Percentiles rank a stretch among this genome's conserved stretches.
phyloP scores from a whole-genome alignment of 2,329 filamentous ascomycete genomes.

The Diaporthe vaccinii region DNA sequence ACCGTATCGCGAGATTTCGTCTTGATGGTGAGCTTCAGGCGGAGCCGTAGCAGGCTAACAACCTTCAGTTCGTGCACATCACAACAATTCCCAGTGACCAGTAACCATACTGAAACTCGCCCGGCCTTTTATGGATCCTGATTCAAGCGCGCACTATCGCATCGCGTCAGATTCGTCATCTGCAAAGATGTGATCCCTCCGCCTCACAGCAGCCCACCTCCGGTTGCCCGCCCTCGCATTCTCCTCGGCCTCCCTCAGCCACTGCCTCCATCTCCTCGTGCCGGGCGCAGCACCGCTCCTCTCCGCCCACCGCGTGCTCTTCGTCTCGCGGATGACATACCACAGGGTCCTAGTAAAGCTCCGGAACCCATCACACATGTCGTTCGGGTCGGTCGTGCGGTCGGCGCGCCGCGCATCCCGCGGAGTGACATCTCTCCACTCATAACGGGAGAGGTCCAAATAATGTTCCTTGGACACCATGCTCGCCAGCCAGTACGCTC shows the following conservation, averaged over 20 bases:
- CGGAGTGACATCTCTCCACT: constrained; percentile 43
- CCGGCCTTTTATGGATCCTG: neutral
- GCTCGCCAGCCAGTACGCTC: constrained; percentile 69
- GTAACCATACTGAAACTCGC: neutral
- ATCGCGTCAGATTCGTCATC: neutral
- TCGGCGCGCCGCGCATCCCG: constrained; percentile 50
- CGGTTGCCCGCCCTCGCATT: constrained; percentile 52
- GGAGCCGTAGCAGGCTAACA: neutral
- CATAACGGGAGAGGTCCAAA: constrained; percentile 65
- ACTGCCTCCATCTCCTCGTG: constrained; percentile 65
- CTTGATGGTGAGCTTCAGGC: neutral
- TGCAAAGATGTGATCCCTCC: constrained; percentile 60
- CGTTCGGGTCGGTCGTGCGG: constrained; percentile 45
- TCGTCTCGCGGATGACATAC: constrained; percentile 69
- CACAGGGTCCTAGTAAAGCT: constrained; percentile 70
- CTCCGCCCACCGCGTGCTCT: constrained; percentile 65
- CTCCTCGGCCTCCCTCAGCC: constrained; percentile 63
- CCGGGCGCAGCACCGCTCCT: constrained; percentile 64
- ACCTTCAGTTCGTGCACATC: neutral
- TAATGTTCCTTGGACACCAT: constrained; percentile 62
- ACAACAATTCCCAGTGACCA: neutral
- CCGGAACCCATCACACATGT: constrained; percentile 56
- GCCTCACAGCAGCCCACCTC: constrained; percentile 62
- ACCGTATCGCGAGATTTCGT: neutral
- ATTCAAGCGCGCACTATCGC: neutral